Percentiles rank a stretch among this genome's conserved stretches.
These are phyloP conservation scores for Pseudozyma thailandica DNA, from an alignment of 1,284 basidiomycete genomes.

Conservation along the genomic window DNA sequence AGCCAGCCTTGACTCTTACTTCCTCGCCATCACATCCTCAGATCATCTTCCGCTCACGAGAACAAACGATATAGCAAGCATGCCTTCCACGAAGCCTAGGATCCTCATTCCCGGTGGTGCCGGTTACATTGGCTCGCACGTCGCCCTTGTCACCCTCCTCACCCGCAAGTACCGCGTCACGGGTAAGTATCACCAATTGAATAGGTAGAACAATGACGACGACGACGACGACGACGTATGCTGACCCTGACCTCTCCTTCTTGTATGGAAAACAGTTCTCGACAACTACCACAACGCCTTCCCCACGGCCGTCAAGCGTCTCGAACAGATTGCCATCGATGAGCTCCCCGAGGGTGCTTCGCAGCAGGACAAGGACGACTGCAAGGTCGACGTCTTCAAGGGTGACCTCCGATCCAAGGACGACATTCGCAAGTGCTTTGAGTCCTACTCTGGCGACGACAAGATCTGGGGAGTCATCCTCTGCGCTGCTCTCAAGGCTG, in stretches of 20 bases:
- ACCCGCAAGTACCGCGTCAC: slow-evolving; percentile 86
- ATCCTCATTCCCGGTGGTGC: slow-evolving; percentile 67
- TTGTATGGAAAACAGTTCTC: slow-evolving; percentile 40
- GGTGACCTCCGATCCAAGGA: slow-evolving; percentile 61
- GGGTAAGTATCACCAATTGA: slow-evolving; percentile 45
- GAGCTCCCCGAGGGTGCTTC: slow-evolving; percentile 76
- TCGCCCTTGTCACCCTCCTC: slow-evolving; percentile 84
- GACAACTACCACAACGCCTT: slow-evolving; percentile 83
- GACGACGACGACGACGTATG: not conserved
- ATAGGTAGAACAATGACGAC: not conserved
- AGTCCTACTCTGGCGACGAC: slow-evolving; percentile 55
- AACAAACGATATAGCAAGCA: slow-evolving; percentile 4
- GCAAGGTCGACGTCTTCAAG: slow-evolving; percentile 76
- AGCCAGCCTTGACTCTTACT: not conserved
- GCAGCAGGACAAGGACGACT: slow-evolving; percentile 75
- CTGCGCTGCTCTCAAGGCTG: slow-evolving; percentile 96
- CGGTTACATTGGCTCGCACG: slow-evolving; percentile 81
- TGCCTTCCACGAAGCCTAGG: slow-evolving; percentile 55
- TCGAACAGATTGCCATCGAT: slow-evolving; percentile 80
- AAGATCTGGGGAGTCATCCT: slow-evolving; percentile 94
- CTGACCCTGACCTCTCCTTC: slow-evolving; percentile 6
- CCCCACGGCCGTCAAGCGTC: slow-evolving; percentile 77
- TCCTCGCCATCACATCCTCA: slow-evolving; percentile 10
- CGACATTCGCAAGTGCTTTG: slow-evolving; percentile 58
- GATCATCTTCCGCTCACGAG: not conserved